A percentile compares a stretch with the other conserved stretches of the same genome.
phyloP scores from a whole-genome alignment of 441 rosid genomes.

The Croton laevigatus region DNA sequence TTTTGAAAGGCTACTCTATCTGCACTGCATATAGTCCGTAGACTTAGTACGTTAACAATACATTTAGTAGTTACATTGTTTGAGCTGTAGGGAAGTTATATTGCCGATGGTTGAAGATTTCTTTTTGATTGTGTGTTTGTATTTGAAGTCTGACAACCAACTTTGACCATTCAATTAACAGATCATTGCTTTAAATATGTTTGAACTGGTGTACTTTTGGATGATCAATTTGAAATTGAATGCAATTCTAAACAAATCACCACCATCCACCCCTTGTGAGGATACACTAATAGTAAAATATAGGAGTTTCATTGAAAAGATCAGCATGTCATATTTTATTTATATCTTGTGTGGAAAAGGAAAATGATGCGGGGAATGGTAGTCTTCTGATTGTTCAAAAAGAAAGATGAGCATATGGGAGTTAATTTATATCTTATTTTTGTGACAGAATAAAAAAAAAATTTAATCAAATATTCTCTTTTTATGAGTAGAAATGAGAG shows the following conservation, averaged over 20 bases:
- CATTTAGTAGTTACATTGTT: constrained; percentile 21
- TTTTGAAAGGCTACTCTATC: constrained; percentile 17
- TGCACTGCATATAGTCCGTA: constrained; percentile 32
- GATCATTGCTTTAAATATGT: not conserved
- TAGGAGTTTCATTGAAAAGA: not conserved
- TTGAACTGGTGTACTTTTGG: not conserved
- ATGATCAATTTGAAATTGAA: not conserved
- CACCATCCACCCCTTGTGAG: not conserved
- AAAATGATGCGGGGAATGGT: too few relatives aligned
- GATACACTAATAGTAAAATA: not conserved
- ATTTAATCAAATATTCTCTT: too few relatives aligned
- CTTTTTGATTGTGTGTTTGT: not conserved
- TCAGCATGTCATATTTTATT: too few relatives aligned
- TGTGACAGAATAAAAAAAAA: too few relatives aligned
- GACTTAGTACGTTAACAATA: constrained; percentile 20
- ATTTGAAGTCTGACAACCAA: constrained; percentile 9
- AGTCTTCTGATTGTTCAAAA: too few relatives aligned
- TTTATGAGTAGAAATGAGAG: too few relatives aligned
- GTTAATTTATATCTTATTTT: too few relatives aligned
- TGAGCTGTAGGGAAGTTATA: constrained; percentile 14
- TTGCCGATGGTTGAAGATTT: constrained; percentile 24
- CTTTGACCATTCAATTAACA: constrained; percentile 4
- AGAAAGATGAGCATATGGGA: too few relatives aligned
- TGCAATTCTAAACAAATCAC: not conserved
- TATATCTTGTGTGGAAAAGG: too few relatives aligned